These are phyloP conservation scores for Brassica incana DNA, from an alignment of 345 rosid genomes.

Conservation along the genomic window DNA sequence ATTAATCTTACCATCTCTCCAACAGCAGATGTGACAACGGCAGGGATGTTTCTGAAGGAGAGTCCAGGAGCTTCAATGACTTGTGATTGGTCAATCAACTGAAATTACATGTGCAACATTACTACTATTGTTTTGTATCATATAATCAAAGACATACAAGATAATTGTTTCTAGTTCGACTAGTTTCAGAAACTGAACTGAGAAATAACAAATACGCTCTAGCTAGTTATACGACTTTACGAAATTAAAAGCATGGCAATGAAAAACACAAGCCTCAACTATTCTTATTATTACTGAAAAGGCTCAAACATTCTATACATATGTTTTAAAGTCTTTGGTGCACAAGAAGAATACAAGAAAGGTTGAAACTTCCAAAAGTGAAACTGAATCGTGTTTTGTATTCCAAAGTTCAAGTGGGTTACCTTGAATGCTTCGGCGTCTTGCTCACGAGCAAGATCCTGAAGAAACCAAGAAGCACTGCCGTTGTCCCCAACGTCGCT, in stretches of 20 bases:
- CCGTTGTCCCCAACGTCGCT: slow-evolving; percentile 57
- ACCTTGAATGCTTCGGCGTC: slow-evolving; percentile 72
- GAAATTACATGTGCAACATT: slow-evolving; percentile 3
- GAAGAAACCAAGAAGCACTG: slow-evolving; percentile 77
- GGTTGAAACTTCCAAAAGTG: too few relatives aligned
- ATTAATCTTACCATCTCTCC: slow-evolving; percentile 74
- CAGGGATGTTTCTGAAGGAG: slow-evolving; percentile 46
- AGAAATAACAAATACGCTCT: background rate
- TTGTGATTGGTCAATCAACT: slow-evolving; percentile 73
- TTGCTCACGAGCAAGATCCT: slow-evolving; percentile 70
- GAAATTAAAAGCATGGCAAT: too few relatives aligned
- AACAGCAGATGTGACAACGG: slow-evolving; percentile 57
- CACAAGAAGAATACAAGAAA: too few relatives aligned
- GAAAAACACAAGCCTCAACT: background rate
- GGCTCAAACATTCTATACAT: background rate
- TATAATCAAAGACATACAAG: too few relatives aligned
- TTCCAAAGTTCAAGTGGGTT: slow-evolving; percentile 9
- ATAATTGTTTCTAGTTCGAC: too few relatives aligned
- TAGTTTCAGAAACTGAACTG: background rate
- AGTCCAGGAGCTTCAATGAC: slow-evolving; percentile 56
- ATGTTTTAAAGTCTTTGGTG: background rate
- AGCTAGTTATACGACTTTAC: background rate
- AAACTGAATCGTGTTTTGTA: background rate
- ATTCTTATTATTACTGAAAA: too few relatives aligned
- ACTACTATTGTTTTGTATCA: background rate